Percentiles rank a stretch among this genome's conserved stretches.
Evolutionary conservation across 108 stramenopile species (phyloP).

Genomic region (Nannochloropsis gaditana): DNA sequence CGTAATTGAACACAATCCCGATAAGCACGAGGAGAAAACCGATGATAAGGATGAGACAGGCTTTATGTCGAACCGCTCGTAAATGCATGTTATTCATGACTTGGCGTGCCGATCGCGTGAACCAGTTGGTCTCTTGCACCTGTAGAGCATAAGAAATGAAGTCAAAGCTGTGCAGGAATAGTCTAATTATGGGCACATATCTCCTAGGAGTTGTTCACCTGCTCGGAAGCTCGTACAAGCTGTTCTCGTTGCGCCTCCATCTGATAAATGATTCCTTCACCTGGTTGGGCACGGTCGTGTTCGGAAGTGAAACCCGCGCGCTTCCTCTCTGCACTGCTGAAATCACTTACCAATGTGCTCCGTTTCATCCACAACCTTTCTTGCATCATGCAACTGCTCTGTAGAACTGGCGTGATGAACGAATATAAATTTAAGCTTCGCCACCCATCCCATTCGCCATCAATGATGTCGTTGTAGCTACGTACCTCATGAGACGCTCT

Average conservation of each 20-base stretch:
- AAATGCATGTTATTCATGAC: neutral
- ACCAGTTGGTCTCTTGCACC: neutral
- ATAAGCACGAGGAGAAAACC: neutral
- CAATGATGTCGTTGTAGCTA: neutral
- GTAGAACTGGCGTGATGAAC: neutral
- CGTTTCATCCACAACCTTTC: neutral
- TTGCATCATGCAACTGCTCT: neutral
- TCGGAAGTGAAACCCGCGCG: neutral
- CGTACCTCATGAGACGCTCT: slow-evolving; percentile 12
- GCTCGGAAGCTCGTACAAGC: neutral
- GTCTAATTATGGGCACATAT: neutral
- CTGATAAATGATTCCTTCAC: slow-evolving; percentile 4
- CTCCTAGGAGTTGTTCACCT: neutral
- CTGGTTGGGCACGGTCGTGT: neutral
- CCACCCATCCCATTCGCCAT: neutral
- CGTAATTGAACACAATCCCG: neutral
- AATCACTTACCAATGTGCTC: neutral
- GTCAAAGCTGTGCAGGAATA: neutral
- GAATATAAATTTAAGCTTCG: neutral
- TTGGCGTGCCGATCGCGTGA: neutral
- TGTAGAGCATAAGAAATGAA: neutral
- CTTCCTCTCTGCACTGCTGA: neutral
- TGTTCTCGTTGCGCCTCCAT: neutral
- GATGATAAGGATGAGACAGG: slow-evolving; percentile 18
- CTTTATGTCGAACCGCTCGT: neutral